Evolutionary conservation across 1,284 basidiomycete genomes (phyloP), one percentile per base, ranked within the genome.

Genomic region (Pterulicium gracile): DNA sequence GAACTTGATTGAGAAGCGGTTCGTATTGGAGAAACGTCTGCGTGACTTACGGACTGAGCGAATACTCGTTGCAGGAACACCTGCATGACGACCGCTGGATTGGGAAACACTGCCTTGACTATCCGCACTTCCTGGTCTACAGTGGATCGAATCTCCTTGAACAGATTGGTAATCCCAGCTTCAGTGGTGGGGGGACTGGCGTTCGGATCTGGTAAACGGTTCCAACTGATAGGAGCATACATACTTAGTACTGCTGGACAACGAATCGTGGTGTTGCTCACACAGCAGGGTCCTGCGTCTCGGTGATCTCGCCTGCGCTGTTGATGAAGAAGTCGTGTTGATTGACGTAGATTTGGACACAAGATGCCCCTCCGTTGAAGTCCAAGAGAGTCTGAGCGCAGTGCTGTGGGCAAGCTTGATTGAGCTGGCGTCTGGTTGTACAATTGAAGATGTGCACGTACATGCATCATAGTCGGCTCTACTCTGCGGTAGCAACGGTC

Each of bases 271-370:
- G n/a, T n/a, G n/a, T 18, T 50, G 66, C 80, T 47, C 57, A 90
- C 86, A 94, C 59, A 22, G 75, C 56, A 21, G 70, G 69, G 50
- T 79, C 77, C 44, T 78, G 75, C 46, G 68, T 68, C 40, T 72
- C 66, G 52, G 71, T 73, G 34, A 69, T 71, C 50, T 82, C 83
- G 36, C 77, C 75, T 36, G 84, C 77, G 47, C 86, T 79, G 59
- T 96, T 95, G 60, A 97, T 96, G 70, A 98, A 98, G 69, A 98
- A 98, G 62, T 98, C 96, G 59, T 98, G 96, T 63, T 98, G 96
- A 58, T 98, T 99, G 51, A 99, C 96, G 59, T 98, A 99, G 22
- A 98, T 91, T 64, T 98, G 94, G 3, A 98, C 89, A 59, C 95
- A 98, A 3, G 91, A 94, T 32, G 86, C 75, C 7, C 96, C 96